phyloP scores from a whole-genome alignment of 768 basidiomycete species.

The Nevesoporus exiguus region DNA sequence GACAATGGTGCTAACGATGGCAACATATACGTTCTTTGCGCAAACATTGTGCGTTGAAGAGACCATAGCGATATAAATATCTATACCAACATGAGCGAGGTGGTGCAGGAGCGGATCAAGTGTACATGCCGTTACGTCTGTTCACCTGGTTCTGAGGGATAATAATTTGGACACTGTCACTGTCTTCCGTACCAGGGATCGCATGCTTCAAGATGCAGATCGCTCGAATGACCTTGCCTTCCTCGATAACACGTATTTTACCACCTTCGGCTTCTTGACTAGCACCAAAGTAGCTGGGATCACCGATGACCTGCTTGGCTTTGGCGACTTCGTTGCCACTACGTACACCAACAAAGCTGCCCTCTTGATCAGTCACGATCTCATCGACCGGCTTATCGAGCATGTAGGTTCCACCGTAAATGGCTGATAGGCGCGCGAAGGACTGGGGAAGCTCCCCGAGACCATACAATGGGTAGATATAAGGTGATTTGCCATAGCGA shows the following conservation, averaged over 20 bases:
- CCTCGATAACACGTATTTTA: slow-evolving; percentile 85
- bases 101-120: neutral
- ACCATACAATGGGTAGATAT: slow-evolving; percentile 98
- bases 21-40: slow-evolving; percentile 91
- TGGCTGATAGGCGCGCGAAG: slow-evolving; percentile 95
- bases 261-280: slow-evolving; percentile 61
- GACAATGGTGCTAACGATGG: slow-evolving; percentile 97
- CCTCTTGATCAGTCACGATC: slow-evolving; percentile 80
- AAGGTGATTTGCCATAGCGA: slow-evolving; percentile 98
- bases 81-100: slow-evolving; percentile 39
- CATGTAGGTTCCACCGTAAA: slow-evolving; percentile 99
- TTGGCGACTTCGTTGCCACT: slow-evolving; percentile 89
- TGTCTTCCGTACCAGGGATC: slow-evolving; percentile 94
- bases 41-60: slow-evolving; percentile 97
- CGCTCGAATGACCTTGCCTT: slow-evolving; percentile 91
- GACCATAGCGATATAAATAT: slow-evolving; percentile 98
- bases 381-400: slow-evolving; percentile 92
- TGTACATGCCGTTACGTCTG: slow-evolving; percentile 77
- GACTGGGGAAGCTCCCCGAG: slow-evolving; percentile 98
- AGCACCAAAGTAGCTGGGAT: slow-evolving; percentile 94
- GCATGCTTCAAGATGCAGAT: slow-evolving; percentile 99
- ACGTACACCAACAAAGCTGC: slow-evolving; percentile 91
- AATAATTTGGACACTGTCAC: slow-evolving; percentile 95
- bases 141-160: slow-evolving; percentile 98
- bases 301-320: slow-evolving; percentile 97